phyloP scores from a whole-genome alignment of 2,329 filamentous ascomycete genomes.

The Botrytis fragariae region DNA sequence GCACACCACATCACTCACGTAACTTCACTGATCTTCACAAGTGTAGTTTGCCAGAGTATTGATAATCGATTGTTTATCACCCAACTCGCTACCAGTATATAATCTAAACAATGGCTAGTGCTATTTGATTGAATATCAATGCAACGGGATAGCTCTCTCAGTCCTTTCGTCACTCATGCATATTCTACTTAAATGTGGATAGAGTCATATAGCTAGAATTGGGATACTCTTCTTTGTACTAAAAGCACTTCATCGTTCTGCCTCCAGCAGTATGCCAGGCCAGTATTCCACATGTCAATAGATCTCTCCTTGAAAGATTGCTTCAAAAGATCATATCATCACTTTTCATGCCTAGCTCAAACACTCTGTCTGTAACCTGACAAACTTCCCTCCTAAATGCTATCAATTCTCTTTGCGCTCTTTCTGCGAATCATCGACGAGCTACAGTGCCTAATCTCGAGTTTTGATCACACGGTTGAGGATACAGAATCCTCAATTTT shows the following conservation, averaged over 20 bases:
- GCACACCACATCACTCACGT: not conserved
- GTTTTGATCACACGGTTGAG: not conserved
- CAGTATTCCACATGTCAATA: not conserved
- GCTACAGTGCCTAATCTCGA: not conserved
- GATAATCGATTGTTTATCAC: no score
- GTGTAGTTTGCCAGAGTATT: not conserved
- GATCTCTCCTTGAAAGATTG: not conserved
- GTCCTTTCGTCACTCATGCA: not conserved
- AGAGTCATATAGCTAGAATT: not conserved
- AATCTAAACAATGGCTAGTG: not conserved
- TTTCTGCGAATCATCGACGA: not conserved
- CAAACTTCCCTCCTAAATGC: not conserved
- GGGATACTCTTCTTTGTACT: not conserved
- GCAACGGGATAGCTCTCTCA: not conserved
- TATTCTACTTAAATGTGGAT: not conserved
- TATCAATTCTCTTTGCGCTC: no score
- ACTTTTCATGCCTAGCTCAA: not conserved
- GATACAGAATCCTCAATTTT: not conserved
- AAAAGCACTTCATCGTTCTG: not conserved
- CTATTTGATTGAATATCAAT: not conserved
- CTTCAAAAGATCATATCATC: not conserved
- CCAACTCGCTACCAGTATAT: not conserved
- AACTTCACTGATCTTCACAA: not conserved
- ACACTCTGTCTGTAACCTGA: not conserved
- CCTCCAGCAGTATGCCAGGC: no score